These are phyloP conservation scores for Urtica urens DNA, from an alignment of 306 rosid species.

Conservation along the genomic window DNA sequence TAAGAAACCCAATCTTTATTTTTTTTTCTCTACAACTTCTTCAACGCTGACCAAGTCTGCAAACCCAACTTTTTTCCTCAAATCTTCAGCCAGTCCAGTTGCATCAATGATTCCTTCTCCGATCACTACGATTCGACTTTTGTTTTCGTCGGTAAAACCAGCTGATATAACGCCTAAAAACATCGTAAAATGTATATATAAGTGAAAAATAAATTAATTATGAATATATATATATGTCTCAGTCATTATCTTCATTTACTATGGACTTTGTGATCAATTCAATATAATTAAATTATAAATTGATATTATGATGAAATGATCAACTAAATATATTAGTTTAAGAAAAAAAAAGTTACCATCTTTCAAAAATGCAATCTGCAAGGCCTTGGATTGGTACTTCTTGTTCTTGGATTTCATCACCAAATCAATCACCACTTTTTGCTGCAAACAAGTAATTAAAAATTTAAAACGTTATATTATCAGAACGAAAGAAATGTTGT, in stretches of 20 bases:
- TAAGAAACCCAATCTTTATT: neutral
- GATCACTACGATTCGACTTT: slow-evolving; percentile 16
- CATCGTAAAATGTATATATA: too few relatives aligned
- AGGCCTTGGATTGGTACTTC: slow-evolving; percentile 15
- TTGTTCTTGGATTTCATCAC: slow-evolving; percentile 8
- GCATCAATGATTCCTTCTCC: slow-evolving; percentile 45
- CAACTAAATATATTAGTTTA: neutral
- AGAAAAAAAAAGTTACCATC: neutral
- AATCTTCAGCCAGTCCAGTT: slow-evolving; percentile 19
- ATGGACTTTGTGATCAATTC: neutral
- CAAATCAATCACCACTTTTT: slow-evolving; percentile 20
- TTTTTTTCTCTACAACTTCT: slow-evolving; percentile 15
- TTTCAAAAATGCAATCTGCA: slow-evolving; percentile 8
- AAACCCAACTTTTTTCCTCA: slow-evolving; percentile 34
- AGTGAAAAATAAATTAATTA: neutral
- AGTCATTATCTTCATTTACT: neutral
- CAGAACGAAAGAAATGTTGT: too few relatives aligned
- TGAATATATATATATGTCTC: neutral
- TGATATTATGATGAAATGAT: neutral
- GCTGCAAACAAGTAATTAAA: slow-evolving; percentile 16
- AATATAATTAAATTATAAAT: neutral
- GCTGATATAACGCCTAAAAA: slow-evolving; percentile 13
- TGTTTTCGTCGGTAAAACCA: slow-evolving; percentile 9
- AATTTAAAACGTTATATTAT: too few relatives aligned
- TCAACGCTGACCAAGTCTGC: slow-evolving; percentile 33